Base-by-base conservation (phyloP, 2,329 filamentous ascomycete genomes). In the Clonostachys sp. region DNA sequence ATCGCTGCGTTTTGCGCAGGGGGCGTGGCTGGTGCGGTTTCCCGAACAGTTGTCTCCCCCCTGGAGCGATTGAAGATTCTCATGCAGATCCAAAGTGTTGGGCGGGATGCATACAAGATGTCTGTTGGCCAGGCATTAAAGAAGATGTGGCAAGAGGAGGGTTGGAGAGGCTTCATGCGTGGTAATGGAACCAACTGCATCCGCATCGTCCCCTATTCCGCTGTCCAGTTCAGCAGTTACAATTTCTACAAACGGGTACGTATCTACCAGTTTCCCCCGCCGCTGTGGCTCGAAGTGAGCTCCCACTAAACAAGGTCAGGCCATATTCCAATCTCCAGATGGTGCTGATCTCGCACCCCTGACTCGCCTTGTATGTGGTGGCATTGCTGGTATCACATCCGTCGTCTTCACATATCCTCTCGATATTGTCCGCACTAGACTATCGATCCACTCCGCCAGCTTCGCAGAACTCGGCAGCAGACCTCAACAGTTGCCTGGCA, bases 131-230 rank as follows among this genome's bases (percentile, higher is more conserved):
- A 95, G 69, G 94, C 90, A 5, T 74, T 99, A 53, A 80, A 73
- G 40, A 99, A 99, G 70, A 99, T 99, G 87, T 96, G 92, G 85
- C 84, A 77, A 57, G 94, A 99, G 64, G 94, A 99, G 69, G 94
- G 94, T 47, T 97, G 91, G 90, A 84, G 84, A 65, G 94, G 94
- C 0, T 95, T 97, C 68, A 95, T 99, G 91, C 84, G 91, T 55
- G 94, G 94, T 45, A 99, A 99, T 65, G 94, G 94, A 53, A 96
- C 91, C 51, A 99, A 99, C 68, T 99, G 94, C 75, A 89, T 99
- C 59, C 89, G 94, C 52, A 99, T 99, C 56, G 90, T 99, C 45
- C 94, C 94, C 5, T 99, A 99, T 67, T 97, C 92, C 44, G 94
- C 94, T 12, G 94, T 97, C 39, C 94, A 99, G 63, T 99, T 99